Conservation (phyloP, 108 stramenopile genomes). For the Nitzschia palea region DNA sequence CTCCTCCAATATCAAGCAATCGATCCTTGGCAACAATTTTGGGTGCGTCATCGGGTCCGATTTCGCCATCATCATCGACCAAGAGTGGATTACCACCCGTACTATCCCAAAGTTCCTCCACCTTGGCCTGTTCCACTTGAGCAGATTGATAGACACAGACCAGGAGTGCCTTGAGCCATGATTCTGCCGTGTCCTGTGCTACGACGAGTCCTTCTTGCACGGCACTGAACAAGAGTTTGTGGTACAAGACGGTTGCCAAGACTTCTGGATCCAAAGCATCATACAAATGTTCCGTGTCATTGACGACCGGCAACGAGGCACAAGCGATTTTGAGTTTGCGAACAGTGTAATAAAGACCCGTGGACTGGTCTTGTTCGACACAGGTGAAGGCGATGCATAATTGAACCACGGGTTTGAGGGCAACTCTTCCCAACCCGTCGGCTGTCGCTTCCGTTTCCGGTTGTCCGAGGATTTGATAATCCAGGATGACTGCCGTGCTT, state of each 20-base stretch:
- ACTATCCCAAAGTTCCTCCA: constrained; percentile 9
- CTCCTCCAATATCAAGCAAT: constrained; percentile 35
- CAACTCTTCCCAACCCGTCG: constrained; percentile 32
- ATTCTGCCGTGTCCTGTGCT: constrained; percentile 24
- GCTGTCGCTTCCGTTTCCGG: constrained; percentile 3
- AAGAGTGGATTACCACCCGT: neutral
- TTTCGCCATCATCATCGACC: neutral
- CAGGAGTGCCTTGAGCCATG: constrained; percentile 44
- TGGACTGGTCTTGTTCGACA: constrained; percentile 25
- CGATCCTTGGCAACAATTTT: constrained; percentile 38
- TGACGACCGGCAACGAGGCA: constrained; percentile 27
- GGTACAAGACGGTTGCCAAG: constrained; percentile 45
- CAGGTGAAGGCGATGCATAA: constrained; percentile 52
- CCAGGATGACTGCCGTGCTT: constrained; percentile 34
- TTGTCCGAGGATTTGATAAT: constrained; percentile 23
- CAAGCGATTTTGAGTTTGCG: constrained; percentile 45
- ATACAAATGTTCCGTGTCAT: constrained; percentile 42
- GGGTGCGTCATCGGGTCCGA: neutral
- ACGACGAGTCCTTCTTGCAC: constrained; percentile 33
- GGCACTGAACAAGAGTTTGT: constrained; percentile 42
- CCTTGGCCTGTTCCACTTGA: constrained; percentile 17
- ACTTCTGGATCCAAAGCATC: constrained; percentile 53
- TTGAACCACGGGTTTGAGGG: constrained; percentile 44
- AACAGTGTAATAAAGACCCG: constrained; percentile 22
- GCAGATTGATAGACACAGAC: constrained; percentile 52